Conservation (phyloP, 2,329 filamentous ascomycete species). For the Graphilbum sp. region DNA sequence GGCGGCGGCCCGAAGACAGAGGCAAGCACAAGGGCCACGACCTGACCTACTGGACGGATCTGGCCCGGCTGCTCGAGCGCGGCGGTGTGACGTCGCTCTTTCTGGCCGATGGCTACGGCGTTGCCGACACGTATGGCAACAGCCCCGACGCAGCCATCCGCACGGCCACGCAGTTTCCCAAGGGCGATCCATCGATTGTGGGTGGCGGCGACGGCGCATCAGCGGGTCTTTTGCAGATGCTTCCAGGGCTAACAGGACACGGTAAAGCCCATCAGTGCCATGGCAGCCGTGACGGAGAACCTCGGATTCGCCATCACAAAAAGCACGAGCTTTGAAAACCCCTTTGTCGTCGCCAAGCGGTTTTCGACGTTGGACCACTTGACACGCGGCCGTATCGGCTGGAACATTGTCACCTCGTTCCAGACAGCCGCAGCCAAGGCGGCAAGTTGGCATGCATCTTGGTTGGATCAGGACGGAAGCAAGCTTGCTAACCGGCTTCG, state of each 20-base stretch:
- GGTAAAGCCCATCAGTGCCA: constrained; percentile 35
- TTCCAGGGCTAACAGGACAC: too few species aligned
- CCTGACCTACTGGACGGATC: constrained; percentile 40
- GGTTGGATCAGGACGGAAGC: neutral
- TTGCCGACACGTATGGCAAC: constrained; percentile 51
- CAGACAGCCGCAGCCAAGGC: neutral
- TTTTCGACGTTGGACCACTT: constrained; percentile 7
- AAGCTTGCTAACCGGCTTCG: neutral
- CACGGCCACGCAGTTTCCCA: constrained; percentile 46
- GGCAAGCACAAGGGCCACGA: constrained; percentile 18
- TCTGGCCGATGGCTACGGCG: constrained; percentile 43
- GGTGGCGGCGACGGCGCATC: too few species aligned
- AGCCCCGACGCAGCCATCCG: constrained; percentile 32
- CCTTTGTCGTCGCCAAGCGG: constrained; percentile 3
- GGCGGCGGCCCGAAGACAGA: neutral
- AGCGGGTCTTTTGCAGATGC: too few species aligned
- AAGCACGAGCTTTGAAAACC: constrained; percentile 5
- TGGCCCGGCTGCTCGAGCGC: constrained; percentile 41
- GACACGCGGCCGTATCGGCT: constrained; percentile 5
- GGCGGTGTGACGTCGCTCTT: constrained; percentile 49
- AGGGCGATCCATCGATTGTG: too few species aligned
- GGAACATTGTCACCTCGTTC: constrained; percentile 9
- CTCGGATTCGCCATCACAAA: constrained; percentile 6
- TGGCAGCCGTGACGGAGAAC: constrained; percentile 7
- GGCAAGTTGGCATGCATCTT: neutral